phyloP scores from a whole-genome alignment of 2,329 filamentous ascomycete species.

The Xylariaceae sp. region DNA sequence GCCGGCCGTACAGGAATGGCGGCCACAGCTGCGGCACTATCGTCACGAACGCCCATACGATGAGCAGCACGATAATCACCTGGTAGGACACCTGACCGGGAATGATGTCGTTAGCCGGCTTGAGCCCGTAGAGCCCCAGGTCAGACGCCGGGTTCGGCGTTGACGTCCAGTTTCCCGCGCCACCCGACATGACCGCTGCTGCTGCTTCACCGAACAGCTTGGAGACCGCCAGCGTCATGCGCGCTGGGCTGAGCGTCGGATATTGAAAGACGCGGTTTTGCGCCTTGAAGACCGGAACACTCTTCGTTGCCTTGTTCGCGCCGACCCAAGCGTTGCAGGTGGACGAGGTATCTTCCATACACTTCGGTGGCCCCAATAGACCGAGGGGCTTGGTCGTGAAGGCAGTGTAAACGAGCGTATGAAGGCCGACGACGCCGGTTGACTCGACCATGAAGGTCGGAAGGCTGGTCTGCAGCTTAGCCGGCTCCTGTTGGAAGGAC shows the following conservation, averaged over 20 bases:
- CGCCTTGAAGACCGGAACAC: slow-evolving; percentile 1
- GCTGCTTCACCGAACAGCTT: slow-evolving; percentile 6
- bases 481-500: slow-evolving; percentile 2
- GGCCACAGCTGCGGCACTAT: slow-evolving; percentile 5
- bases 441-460: neutral
- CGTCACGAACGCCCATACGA: slow-evolving; percentile 2
- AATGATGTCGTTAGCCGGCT: slow-evolving; percentile 1
- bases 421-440: slow-evolving; percentile 1
- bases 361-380: neutral
- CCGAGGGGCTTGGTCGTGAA: slow-evolving; percentile 4
- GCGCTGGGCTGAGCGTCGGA: slow-evolving; percentile 1
- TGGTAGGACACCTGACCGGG: slow-evolving; percentile 1
- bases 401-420: slow-evolving; percentile 3
- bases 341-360: neutral
- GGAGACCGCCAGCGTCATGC: slow-evolving; percentile 6
- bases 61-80: neutral
- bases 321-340: slow-evolving; percentile 5
- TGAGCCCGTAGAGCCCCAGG: neutral
- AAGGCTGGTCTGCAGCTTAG: neutral
- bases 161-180: slow-evolving; percentile 5
- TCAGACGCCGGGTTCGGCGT: neutral
- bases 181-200: slow-evolving; percentile 3
- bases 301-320: slow-evolving; percentile 3
- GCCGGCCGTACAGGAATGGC: slow-evolving; percentile 3
- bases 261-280: slow-evolving; percentile 2